Evolutionary conservation across 352 stramenopile species (phyloP), one percentile per base, ranked within the genome.

Genomic region (Pythium biforme): DNA sequence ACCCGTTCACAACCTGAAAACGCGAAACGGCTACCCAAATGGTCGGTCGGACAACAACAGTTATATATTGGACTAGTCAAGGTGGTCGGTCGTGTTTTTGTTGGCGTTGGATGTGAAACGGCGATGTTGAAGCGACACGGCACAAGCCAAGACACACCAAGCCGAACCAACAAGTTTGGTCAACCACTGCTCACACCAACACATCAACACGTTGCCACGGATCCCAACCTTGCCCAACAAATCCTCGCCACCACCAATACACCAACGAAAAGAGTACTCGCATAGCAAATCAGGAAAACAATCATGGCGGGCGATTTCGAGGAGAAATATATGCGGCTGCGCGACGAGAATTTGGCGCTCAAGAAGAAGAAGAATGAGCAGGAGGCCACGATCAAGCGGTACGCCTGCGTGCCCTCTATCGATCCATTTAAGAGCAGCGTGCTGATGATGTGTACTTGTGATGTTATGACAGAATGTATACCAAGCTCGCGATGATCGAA

Each of bases 341-440:
- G 88, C 26, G 87, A 96, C 40, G 86, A 94, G 75, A 93, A 95
- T 69, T 81, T 72, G 46, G 67, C 73, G 70, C 83, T 96, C 41
- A 95, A 95, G 79, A 87, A 86, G 68, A 95, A 95, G 75, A 95
- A 95, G 68, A 95, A 96, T 81, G 87, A 96, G 65, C 88, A 96
- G 72, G 86, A 96, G 57, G 79, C 76, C 26, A 93, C 85, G 37
- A 96, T 95, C 70, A 96, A 95, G 72, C 65, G 83, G 83, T 92
- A 61, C 26, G 64, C 10, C 3, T 26, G 14, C 14, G 9, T 19
- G 20, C 3, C 29, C 20, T 20, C 20, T 12, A 12, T 10, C 37
- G 37, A 14, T 17, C 6, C 29, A 17, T 11, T 12, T 10, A 33
- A 65, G 19, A 50, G 46, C 25, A 19, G 20, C 19, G 8, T 48